Conservation (phyloP, 2,329 filamentous ascomycete genomes). For the Amauroascus verrucosus region DNA sequence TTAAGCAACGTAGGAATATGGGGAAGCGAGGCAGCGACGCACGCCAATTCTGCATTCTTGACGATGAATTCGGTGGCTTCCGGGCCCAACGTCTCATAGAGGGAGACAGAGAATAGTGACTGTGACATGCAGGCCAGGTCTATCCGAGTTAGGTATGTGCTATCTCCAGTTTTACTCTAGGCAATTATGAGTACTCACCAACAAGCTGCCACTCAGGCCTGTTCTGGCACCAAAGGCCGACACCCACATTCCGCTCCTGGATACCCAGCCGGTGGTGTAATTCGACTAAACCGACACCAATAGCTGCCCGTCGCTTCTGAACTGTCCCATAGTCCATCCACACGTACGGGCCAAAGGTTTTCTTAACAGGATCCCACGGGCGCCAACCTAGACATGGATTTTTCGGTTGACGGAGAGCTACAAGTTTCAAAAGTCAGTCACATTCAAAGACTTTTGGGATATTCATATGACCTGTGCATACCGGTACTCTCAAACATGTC, state of each 20-base stretch:
- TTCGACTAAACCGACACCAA: constrained; percentile 76
- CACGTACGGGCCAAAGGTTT: constrained; percentile 64
- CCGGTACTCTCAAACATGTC: neutral
- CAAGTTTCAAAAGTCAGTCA: constrained; percentile 7
- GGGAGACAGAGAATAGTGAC: constrained; percentile 76
- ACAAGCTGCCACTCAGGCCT: constrained; percentile 81
- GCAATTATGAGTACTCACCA: constrained; percentile 39
- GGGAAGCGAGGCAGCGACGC: constrained; percentile 65
- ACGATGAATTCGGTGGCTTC: constrained; percentile 92
- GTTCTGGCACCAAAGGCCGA: constrained; percentile 81
- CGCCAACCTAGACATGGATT: constrained; percentile 69
- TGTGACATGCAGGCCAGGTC: constrained; percentile 84
- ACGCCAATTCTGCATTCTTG: constrained; percentile 69
- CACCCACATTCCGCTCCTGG: constrained; percentile 55
- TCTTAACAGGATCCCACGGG: constrained; percentile 63
- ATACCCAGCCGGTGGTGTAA: constrained; percentile 65
- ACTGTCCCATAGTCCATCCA: constrained; percentile 78
- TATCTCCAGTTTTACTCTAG: neutral
- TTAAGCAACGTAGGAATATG: constrained; percentile 76
- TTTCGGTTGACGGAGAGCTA: constrained; percentile 51
- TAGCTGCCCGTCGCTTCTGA: constrained; percentile 66
- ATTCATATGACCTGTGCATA: constrained; percentile 46
- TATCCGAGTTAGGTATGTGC: constrained; percentile 26
- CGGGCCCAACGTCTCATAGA: constrained; percentile 91
- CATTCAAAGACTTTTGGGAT: constrained; percentile 8